Percentiles rank a stretch among this genome's conserved stretches.
Conservation (phyloP, 495 filamentous ascomycete species). For the Hypoxylon subgilvum region DNA sequence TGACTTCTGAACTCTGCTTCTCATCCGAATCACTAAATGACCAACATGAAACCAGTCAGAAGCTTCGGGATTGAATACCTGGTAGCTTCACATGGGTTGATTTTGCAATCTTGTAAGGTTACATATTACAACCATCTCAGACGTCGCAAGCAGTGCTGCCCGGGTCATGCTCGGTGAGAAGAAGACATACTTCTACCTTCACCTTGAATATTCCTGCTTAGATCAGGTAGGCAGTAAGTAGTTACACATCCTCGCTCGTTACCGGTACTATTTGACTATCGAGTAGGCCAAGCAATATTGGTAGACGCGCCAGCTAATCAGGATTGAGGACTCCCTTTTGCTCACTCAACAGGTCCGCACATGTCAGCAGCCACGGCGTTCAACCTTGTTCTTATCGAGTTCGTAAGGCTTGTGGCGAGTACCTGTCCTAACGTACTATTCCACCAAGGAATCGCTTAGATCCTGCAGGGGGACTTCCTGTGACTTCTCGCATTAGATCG, state of each 20-base stretch:
- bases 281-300: constrained; percentile 3
- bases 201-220: constrained; percentile 16
- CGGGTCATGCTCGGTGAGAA: constrained; percentile 12
- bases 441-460: constrained; percentile 31
- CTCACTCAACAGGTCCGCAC: constrained; percentile 15
- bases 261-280: constrained; percentile 25
- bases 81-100: constrained; percentile 21
- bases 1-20: constrained; percentile 14
- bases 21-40: constrained; percentile 12
- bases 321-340: constrained; percentile 2
- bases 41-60: constrained; percentile 18
- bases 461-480: constrained; percentile 38
- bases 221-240: not conserved
- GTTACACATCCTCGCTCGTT: not conserved
- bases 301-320: constrained; percentile 15
- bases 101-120: constrained; percentile 20
- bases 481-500: constrained; percentile 40
- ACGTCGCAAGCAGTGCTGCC: constrained; percentile 20
- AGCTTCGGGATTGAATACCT: constrained; percentile 10
- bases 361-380: constrained; percentile 29
- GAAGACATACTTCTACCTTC: constrained; percentile 8
- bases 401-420: constrained; percentile 32
- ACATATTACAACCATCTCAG: constrained; percentile 21
- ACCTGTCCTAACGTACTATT: constrained; percentile 27
- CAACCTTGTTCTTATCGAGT: constrained; percentile 18